Conservation (phyloP, 805 yeast species). For the Yarrowia sp. region DNA sequence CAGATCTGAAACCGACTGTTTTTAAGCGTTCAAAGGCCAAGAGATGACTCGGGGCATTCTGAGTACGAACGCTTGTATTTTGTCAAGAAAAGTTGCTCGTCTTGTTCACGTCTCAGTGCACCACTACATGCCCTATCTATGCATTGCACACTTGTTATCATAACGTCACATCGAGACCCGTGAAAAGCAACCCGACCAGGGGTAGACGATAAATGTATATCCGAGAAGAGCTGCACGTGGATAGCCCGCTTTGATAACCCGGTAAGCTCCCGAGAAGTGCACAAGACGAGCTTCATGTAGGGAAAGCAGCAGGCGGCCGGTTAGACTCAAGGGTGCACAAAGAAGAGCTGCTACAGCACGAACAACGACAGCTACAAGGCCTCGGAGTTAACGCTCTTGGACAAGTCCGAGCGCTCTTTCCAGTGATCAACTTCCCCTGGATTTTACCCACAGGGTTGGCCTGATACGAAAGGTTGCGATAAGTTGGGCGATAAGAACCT, state of each 20-base stretch:
- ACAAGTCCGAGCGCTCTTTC: not conserved
- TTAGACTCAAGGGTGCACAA: constrained; percentile 9
- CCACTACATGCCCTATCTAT: constrained; percentile 17
- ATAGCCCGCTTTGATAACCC: constrained; percentile 13
- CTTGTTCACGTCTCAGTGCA: not conserved
- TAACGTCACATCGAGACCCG: not conserved
- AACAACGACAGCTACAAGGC: not conserved
- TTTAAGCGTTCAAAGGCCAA: not conserved
- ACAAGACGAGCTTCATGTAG: not conserved
- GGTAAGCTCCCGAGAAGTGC: constrained; percentile 27
- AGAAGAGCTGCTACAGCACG: not conserved
- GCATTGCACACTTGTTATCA: not conserved
- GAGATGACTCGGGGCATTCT: constrained; percentile 7
- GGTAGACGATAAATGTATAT: too few species aligned
- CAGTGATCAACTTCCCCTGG: not conserved
- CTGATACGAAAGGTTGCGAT: not conserved
- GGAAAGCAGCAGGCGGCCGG: not conserved
- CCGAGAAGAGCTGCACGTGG: constrained; percentile 1
- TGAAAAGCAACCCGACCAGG: not conserved
- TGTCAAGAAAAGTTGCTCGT: too few species aligned
- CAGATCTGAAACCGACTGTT: constrained; percentile 13
- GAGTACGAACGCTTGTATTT: too few species aligned
- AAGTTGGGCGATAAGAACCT: constrained; percentile 10
- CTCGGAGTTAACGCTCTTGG: not conserved
- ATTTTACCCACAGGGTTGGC: not conserved